These are phyloP conservation scores for Pyrenophora graminea DNA, from an alignment of 2,329 filamentous ascomycete genomes.

Conservation along the genomic window DNA sequence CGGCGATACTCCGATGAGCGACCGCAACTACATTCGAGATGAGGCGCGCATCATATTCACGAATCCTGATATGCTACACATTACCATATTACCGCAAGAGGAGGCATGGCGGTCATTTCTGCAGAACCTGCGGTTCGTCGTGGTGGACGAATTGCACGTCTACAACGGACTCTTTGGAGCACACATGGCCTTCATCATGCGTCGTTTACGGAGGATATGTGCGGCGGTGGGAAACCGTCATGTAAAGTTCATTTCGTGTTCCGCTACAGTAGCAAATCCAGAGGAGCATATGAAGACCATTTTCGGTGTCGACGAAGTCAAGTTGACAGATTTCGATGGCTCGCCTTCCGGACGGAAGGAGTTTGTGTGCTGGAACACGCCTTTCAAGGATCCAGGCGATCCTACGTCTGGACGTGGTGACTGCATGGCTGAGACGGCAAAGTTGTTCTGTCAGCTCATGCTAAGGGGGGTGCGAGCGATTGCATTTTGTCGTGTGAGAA, in stretches of 20 bases:
- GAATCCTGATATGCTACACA: slow-evolving; percentile 96
- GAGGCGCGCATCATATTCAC: slow-evolving; percentile 94
- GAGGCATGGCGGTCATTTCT: slow-evolving; percentile 85
- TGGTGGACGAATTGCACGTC: slow-evolving; percentile 84
- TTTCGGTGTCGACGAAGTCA: slow-evolving; percentile 84
- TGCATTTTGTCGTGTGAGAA: slow-evolving; percentile 86
- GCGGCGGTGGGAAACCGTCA: slow-evolving; percentile 84
- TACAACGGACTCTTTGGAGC: slow-evolving; percentile 95
- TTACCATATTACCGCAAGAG: slow-evolving; percentile 91
- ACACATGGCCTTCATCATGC: slow-evolving; percentile 94
- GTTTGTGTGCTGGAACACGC: slow-evolving; percentile 97
- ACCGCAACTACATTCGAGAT: slow-evolving; percentile 79
- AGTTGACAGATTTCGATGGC: slow-evolving; percentile 85
- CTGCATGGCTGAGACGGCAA: slow-evolving; percentile 81
- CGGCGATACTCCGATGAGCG: slow-evolving; percentile 84
- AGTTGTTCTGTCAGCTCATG: slow-evolving; percentile 87
- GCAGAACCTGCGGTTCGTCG: slow-evolving; percentile 87
- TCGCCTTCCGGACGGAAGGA: slow-evolving; percentile 92
- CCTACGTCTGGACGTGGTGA: slow-evolving; percentile 84
- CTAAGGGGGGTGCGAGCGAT: slow-evolving; percentile 88
- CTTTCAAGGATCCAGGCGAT: slow-evolving; percentile 86
- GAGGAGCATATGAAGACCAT: slow-evolving; percentile 89
- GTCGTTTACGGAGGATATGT: slow-evolving; percentile 82
- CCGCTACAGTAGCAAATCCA: slow-evolving; percentile 93
- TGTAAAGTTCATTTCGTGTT: slow-evolving; percentile 92